Evolutionary conservation across 257 asterid genomes (phyloP), one percentile per base, ranked within the genome.

Genomic region (Primulina eburnea): DNA sequence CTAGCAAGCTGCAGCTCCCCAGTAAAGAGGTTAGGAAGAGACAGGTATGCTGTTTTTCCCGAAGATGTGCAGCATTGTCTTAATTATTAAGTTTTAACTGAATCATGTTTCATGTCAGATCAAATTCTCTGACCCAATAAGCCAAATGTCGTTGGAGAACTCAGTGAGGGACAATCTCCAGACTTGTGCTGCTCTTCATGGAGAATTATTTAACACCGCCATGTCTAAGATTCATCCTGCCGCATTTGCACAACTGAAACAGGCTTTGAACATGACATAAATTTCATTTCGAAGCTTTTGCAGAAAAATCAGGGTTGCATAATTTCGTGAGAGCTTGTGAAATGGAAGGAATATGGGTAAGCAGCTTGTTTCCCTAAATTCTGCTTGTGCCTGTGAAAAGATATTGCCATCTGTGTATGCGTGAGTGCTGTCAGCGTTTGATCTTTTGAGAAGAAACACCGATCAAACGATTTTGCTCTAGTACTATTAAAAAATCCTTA

Each of bases 181-280:
- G 75, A 86, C 92, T 12, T 91, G 99, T 78, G 85, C 97, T 72
- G 79, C 89, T 67, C 86, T 91, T 79, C 97, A 91, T 57, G 99
- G 97, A 69, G 97, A 91, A 69, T 73, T 84, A 64, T 94, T 89
- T 60, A 86, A 89, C 73, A 71, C 93, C 63, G 88, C 95, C 71
- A 89, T 94, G 73, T 84, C 88, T 50, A 85, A 81, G 79, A 85
- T 94, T 86, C 97, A 94, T 76, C 99, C 99, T 52, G 80, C 96
- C 33, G 87, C 87, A 40, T 73, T 94, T 43, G 72, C 86, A 53
- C 97, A 94, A 79, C 75, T 94, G 78, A 91, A 94, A 79, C 92
- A 71, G 70, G 98, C 98, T 70, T 62, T 94, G 73, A 84, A 89
- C 78, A 88, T 94, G 97, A 80, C 95, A 38, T 94, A 81, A 86